Evolutionary conservation across 441 rosid species (phyloP), one percentile per base, ranked within the genome.

Genomic region (Rhodomyrtus psidioides): DNA sequence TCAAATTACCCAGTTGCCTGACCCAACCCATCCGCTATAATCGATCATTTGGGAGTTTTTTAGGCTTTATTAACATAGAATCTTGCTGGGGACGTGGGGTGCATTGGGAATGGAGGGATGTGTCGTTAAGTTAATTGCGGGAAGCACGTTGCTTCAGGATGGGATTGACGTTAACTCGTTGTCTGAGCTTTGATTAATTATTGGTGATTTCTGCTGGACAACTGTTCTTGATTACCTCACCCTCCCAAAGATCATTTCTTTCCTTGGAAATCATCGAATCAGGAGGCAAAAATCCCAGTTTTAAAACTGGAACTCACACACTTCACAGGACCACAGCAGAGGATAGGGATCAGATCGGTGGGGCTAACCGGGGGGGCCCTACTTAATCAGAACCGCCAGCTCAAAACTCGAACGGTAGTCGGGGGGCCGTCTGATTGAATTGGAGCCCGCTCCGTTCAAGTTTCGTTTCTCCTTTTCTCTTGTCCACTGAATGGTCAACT

Each of bases 21-120:
- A 28, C 74, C 21, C 39, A 34, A 8, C 75, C 42, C 24, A 2
- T 21, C 58, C 6, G 14, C 60, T 4, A 2, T 21, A 1, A 21
- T 19, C 39, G 12, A 19, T 62, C 27, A 27, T 23, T 42, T 53
- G 85, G 84, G 59, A 65, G 85, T 57, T 59, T 28, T 13, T 51
- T 53, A n/a, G 12, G 9, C 82, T 81, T 21, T 42, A n/a, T 39
- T 21, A 75, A 75, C 59, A 76, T 42, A 85, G 51, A 90, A 90
- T 90, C 90, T 86, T 39, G 87, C 62, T 15, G 53, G 53, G 53
- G 87, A 10, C 51, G 4, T 84, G 46, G 87, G 81, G 59, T 28
- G 56, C 83, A 15, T 84, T 44, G 89, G 90, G 53, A 88, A 83
- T 85, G 83, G 83, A 54, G 53, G 26, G 74, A 14, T 3, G 15